Evolutionary conservation across 73 alveolate genomes (phyloP).

Genomic region (Symbiodinium pilosum): DNA sequence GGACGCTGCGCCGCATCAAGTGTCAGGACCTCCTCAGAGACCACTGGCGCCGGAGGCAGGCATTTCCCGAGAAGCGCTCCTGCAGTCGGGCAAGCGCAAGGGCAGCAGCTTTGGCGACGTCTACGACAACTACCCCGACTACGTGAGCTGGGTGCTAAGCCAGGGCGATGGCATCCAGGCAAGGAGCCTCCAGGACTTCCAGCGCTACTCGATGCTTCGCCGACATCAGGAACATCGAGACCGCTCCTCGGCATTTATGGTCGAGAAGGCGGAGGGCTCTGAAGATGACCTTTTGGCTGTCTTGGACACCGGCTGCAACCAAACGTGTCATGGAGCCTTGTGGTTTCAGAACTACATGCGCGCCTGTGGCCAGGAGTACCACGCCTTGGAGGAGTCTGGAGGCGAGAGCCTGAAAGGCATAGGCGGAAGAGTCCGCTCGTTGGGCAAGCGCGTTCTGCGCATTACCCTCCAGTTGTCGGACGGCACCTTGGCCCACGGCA

Average conservation of each 20-base stretch:
- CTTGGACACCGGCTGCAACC: constrained; percentile 36
- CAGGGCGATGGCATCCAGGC: background rate
- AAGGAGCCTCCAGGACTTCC: background rate
- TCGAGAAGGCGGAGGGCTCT: no score
- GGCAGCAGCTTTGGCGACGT: background rate
- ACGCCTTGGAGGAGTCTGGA: background rate
- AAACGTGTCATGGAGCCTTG: background rate
- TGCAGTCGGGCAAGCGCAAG: background rate
- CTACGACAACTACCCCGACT: background rate
- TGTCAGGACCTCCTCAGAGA: no score
- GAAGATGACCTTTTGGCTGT: background rate
- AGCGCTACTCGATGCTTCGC: background rate
- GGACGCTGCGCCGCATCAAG: no score
- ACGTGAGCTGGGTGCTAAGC: background rate
- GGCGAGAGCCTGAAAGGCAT: background rate
- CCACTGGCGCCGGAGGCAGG: no score
- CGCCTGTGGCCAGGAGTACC: background rate
- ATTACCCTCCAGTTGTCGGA: background rate
- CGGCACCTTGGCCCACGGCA: background rate
- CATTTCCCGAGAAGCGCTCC: background rate
- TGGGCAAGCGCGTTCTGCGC: background rate
- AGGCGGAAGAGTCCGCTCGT: background rate
- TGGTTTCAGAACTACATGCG: constrained; percentile 10
- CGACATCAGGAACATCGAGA: background rate
- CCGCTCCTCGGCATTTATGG: background rate